Conservation (phyloP, 306 rosid genomes). For the Rubus parviflorus region DNA sequence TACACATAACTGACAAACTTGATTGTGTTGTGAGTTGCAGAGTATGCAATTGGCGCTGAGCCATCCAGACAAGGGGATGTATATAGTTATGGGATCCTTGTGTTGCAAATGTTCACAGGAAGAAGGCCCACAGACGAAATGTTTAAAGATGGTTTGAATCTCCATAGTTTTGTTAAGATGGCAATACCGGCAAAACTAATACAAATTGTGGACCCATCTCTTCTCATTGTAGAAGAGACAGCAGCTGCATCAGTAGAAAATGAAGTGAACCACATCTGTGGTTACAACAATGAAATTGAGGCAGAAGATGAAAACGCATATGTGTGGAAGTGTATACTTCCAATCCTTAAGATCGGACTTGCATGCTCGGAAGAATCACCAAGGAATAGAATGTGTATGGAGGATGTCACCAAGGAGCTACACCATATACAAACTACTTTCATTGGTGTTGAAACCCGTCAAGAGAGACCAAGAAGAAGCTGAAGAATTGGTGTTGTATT, state of each 20-base stretch:
- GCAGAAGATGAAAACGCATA: background rate
- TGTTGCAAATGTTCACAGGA: constrained; percentile 28
- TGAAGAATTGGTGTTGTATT: too few species aligned
- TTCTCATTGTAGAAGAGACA: constrained; percentile 4
- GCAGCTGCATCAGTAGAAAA: background rate
- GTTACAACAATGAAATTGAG: background rate
- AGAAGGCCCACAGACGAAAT: constrained; percentile 36
- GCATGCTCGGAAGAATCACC: constrained; percentile 33
- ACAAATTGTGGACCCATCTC: constrained; percentile 33
- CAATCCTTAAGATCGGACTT: constrained; percentile 29
- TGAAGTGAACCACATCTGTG: background rate
- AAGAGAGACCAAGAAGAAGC: background rate
- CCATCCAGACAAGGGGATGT: constrained; percentile 35
- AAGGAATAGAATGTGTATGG: constrained; percentile 33
- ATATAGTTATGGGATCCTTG: constrained; percentile 42
- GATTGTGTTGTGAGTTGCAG: constrained; percentile 16
- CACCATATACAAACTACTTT: constrained; percentile 11
- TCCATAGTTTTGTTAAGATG: constrained; percentile 21
- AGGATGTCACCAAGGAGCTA: constrained; percentile 25
- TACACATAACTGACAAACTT: too few species aligned
- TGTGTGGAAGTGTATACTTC: constrained; percentile 24
- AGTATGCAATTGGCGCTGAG: constrained; percentile 31
- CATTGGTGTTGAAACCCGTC: background rate
- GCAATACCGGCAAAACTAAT: constrained; percentile 23
- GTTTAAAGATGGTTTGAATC: constrained; percentile 29